Evolutionary conservation across 2,329 filamentous ascomycete species (phyloP).

Genomic region (Trichophaea hybrida): DNA sequence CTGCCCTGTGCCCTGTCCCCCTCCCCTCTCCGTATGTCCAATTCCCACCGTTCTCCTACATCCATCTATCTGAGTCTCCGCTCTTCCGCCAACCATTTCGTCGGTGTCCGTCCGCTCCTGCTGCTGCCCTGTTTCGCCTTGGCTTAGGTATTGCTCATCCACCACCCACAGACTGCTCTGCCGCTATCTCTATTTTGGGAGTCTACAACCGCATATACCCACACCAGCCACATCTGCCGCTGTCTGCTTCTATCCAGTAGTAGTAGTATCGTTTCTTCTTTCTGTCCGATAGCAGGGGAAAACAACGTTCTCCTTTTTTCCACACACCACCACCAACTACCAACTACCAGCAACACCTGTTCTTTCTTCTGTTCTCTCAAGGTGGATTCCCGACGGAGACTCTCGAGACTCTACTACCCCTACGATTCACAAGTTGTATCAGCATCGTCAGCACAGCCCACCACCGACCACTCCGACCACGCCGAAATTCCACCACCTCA

Average conservation of each 20-base stretch:
- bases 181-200: neutral
- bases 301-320: neutral
- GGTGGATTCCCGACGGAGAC: slow-evolving; percentile 6
- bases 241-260: neutral
- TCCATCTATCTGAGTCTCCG: neutral
- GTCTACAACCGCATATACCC: neutral
- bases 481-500: too few species aligned
- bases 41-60: neutral
- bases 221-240: neutral
- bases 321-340: neutral
- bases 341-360: neutral
- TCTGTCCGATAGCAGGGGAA: too few species aligned
- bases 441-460: too few species aligned
- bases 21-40: neutral
- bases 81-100: neutral
- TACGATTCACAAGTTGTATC: too few species aligned
- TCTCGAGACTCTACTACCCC: slow-evolving; percentile 11
- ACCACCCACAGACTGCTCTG: neutral
- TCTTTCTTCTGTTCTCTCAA: neutral
- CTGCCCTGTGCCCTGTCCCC: neutral
- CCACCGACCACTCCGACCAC: too few species aligned
- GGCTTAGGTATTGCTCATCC: neutral
- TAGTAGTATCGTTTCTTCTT: too few species aligned
- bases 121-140: neutral
- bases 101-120: neutral